Evolutionary conservation across 1,284 basidiomycete genomes (phyloP).

Genomic region (Tilletia indica): DNA sequence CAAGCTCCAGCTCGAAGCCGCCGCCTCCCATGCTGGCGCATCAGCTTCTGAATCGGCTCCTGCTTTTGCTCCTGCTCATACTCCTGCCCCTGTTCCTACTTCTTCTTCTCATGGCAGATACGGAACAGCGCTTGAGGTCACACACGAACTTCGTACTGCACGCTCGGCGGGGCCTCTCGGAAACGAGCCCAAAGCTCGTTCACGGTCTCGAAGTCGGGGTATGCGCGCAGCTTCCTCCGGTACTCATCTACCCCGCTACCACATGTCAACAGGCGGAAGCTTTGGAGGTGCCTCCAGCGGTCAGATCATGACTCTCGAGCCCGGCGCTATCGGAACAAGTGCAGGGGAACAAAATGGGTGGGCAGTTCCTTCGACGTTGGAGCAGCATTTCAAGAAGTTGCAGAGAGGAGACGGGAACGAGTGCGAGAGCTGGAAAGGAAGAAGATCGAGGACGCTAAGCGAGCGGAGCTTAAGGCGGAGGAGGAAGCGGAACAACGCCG

Average conservation of each 20-base stretch:
- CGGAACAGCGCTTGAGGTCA: too few relatives aligned
- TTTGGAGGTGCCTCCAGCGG: not conserved
- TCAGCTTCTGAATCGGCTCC: not conserved
- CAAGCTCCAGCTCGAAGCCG: constrained; percentile 5
- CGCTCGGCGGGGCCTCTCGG: too few relatives aligned
- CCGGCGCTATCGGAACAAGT: constrained; percentile 45
- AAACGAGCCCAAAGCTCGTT: not conserved
- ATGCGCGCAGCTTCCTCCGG: not conserved
- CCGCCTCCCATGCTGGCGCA: not conserved
- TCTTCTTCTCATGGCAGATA: too few relatives aligned
- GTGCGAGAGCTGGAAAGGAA: constrained; percentile 16
- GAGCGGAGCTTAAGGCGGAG: not conserved
- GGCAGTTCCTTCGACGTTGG: constrained; percentile 50
- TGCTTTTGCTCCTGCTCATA: not conserved
- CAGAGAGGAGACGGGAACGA: constrained; percentile 27
- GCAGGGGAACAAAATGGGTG: constrained; percentile 51
- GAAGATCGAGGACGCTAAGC: constrained; percentile 19
- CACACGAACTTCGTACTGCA: too few relatives aligned
- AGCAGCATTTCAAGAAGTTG: constrained; percentile 39
- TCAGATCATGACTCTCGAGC: constrained; percentile 16
- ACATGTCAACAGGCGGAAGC: not conserved
- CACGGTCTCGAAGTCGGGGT: not conserved
- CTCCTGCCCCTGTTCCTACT: too few relatives aligned
- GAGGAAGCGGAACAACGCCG: not conserved
- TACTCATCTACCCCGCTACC: not conserved